phyloP scores from a whole-genome alignment of 345 rosid genomes.

The Rhodomyrtus tomentosa region DNA sequence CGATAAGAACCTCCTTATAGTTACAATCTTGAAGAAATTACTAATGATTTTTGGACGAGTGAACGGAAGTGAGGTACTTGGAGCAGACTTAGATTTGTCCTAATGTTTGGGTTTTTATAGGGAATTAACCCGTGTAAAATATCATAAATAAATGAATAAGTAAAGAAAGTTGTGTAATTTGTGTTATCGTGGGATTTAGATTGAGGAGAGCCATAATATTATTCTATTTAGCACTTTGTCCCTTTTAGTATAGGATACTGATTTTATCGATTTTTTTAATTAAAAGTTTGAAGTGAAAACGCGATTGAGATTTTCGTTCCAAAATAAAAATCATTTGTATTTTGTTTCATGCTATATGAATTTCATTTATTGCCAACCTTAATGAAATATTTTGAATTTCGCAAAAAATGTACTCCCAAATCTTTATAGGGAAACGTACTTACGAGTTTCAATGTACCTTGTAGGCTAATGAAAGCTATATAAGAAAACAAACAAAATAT shows the following conservation, averaged over 20 bases:
- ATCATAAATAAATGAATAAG: not conserved
- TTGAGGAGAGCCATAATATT: not conserved
- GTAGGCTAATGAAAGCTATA: not conserved
- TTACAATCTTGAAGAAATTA: not conserved
- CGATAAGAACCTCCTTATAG: fast-evolving
- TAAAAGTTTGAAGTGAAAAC: not conserved
- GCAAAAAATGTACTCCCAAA: not conserved
- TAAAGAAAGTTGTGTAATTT: not conserved
- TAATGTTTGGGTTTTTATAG: not conserved
- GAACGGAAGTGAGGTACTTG: not conserved
- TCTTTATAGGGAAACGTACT: not conserved
- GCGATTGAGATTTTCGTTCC: not conserved
- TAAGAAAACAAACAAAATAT: not conserved
- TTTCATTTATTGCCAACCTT: not conserved
- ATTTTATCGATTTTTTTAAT: not conserved
- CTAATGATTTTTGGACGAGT: not conserved
- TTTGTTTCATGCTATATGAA: not conserved
- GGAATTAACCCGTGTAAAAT: not conserved
- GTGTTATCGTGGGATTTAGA: not conserved
- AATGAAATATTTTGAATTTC: not conserved
- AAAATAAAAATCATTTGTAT: not conserved
- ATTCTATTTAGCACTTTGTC: not conserved
- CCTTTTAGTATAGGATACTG: not conserved
- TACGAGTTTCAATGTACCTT: not conserved
- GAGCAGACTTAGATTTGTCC: not conserved